A percentile compares a stretch with the other conserved stretches of the same genome.
Evolutionary conservation across 805 yeast genomes (phyloP).

Genomic region (Candida verbasci): DNA sequence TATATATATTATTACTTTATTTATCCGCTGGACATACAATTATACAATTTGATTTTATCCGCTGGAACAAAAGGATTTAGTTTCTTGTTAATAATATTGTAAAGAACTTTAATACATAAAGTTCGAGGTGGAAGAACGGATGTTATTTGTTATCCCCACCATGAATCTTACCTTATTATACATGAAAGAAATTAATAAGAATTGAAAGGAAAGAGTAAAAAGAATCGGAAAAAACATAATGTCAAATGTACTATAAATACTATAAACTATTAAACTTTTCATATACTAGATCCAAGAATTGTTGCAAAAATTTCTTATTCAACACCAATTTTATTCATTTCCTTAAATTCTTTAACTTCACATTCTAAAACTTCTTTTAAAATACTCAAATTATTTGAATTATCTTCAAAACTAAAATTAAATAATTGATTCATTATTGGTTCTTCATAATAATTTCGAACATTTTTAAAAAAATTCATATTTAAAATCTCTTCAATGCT

Average conservation of each 20-base stretch:
- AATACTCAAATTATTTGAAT: constrained; percentile 18
- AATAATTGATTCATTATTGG: constrained; percentile 47
- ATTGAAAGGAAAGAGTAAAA: too few species aligned
- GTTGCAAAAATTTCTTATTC: constrained; percentile 5
- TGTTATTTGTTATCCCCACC: too few species aligned
- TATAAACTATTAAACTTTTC: too few species aligned
- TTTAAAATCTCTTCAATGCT: constrained; percentile 53
- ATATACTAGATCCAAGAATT: too few species aligned
- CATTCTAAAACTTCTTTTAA: constrained; percentile 45
- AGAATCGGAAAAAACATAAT: too few species aligned
- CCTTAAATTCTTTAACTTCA: constrained; percentile 51
- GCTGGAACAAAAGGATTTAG: not conserved
- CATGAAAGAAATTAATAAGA: too few species aligned
- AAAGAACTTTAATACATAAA: too few species aligned
- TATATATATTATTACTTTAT: not conserved
- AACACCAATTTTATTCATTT: constrained; percentile 9
- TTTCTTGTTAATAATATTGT: too few species aligned
- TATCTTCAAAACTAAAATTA: constrained; percentile 63
- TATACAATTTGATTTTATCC: not conserved
- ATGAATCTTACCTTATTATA: too few species aligned
- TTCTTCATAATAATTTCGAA: constrained; percentile 56
- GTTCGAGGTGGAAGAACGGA: too few species aligned
- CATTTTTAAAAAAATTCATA: constrained; percentile 50
- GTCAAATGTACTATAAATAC: too few species aligned
- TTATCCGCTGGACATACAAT: not conserved